A percentile compares a stretch with the other conserved stretches of the same genome.
Conservation (phyloP, 2,329 filamentous ascomycete genomes). For the Nannizziopsis arthrosporioides region DNA sequence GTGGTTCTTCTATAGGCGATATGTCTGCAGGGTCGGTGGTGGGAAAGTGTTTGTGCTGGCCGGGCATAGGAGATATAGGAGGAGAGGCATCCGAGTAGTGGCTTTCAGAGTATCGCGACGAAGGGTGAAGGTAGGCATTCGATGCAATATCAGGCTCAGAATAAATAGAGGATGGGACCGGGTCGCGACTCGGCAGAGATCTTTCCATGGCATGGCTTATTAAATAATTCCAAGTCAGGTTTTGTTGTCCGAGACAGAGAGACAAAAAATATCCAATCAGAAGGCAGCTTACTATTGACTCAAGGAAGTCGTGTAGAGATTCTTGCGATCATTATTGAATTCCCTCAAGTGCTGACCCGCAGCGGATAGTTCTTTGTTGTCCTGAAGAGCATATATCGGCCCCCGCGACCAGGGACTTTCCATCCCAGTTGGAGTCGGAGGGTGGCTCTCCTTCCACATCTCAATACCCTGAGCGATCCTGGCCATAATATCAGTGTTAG, state of each 20-base stretch:
- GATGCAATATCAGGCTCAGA: slow-evolving; percentile 1
- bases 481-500: neutral
- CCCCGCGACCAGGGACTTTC: neutral
- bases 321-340: neutral
- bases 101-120: slow-evolving; percentile 14
- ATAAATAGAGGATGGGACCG: slow-evolving; percentile 11
- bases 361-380: neutral
- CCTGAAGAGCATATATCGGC: slow-evolving; percentile 1
- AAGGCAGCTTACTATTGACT: neutral
- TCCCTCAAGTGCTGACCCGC: neutral
- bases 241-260: neutral
- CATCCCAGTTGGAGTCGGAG: slow-evolving; percentile 5
- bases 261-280: neutral
- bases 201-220: neutral
- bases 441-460: slow-evolving; percentile 10
- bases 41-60: slow-evolving; percentile 13
- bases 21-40: slow-evolving; percentile 24
- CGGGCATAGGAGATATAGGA: slow-evolving; percentile 32
- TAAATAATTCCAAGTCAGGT: neutral
- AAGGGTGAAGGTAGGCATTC: neutral
- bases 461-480: neutral
- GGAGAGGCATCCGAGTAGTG: slow-evolving; percentile 35
- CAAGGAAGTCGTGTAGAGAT: neutral
- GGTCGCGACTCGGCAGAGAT: slow-evolving; percentile 2
- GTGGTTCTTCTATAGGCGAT: slow-evolving; percentile 32